Percentiles rank a stretch among this genome's conserved stretches.
Evolutionary conservation across 176 grass and related monocot genomes (phyloP).

Genomic region (Oryza coarctata): DNA sequence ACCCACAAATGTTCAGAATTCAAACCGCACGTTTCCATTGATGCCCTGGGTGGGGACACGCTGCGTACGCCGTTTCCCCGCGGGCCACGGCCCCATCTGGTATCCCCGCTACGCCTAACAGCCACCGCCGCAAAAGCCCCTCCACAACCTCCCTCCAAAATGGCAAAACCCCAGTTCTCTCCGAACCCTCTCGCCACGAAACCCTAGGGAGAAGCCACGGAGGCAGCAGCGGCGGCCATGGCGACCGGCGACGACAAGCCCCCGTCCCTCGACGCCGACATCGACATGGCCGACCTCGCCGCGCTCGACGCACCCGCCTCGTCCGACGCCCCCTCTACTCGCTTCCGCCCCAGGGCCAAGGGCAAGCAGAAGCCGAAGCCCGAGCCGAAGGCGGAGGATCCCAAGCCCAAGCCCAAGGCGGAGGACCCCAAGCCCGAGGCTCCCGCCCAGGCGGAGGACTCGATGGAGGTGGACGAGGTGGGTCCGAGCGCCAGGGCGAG

Average conservation of each 20-base stretch:
- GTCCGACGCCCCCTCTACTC: constrained; percentile 27
- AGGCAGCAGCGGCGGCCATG: constrained; percentile 2
- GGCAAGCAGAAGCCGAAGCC: constrained; percentile 35
- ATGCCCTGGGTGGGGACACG: too few relatives aligned
- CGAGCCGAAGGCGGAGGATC: background rate
- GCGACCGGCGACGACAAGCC: constrained; percentile 31
- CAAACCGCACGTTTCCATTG: too few relatives aligned
- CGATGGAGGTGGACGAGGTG: constrained; percentile 46
- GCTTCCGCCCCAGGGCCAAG: constrained; percentile 66
- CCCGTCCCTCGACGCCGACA: constrained; percentile 44
- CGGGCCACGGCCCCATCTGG: too few relatives aligned
- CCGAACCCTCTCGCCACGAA: background rate
- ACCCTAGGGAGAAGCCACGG: background rate
- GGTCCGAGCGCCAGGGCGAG: background rate
- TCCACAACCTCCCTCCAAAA: background rate
- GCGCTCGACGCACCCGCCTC: constrained; percentile 22
- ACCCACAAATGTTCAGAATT: too few relatives aligned
- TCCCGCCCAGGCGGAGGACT: constrained; percentile 11
- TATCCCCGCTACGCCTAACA: too few relatives aligned
- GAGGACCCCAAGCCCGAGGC: background rate
- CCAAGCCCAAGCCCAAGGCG: background rate
- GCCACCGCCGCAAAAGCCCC: too few relatives aligned
- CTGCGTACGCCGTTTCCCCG: too few relatives aligned
- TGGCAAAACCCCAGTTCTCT: background rate
- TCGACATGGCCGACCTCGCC: constrained; percentile 48